These are phyloP conservation scores for Aspergillus haitiensis DNA, from an alignment of 495 filamentous ascomycete genomes.

Conservation along the genomic window DNA sequence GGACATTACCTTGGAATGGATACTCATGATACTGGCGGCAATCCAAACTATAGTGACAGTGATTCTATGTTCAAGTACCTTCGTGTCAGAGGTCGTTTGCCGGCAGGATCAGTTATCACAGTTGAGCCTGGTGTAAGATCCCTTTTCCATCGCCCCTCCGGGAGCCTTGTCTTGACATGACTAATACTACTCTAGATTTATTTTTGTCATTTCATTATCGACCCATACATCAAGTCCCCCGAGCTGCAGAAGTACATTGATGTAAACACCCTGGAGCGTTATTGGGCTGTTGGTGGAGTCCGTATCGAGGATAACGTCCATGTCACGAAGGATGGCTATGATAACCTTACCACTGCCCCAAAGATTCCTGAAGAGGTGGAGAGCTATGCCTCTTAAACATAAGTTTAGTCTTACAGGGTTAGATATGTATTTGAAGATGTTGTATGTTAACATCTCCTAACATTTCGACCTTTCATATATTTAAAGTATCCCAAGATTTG, in stretches of 20 bases:
- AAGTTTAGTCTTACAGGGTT: constrained; percentile 1
- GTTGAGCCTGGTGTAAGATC: constrained; percentile 82
- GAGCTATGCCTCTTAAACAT: constrained; percentile 32
- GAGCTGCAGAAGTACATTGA: constrained; percentile 74
- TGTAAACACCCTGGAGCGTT: constrained; percentile 67
- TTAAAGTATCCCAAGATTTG: too few relatives aligned
- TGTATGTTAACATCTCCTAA: too few relatives aligned
- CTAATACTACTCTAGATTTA: constrained; percentile 61
- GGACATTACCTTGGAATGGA: constrained; percentile 95
- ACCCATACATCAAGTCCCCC: constrained; percentile 70
- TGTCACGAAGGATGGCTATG: constrained; percentile 71
- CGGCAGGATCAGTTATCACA: constrained; percentile 77
- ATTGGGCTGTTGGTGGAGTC: constrained; percentile 90
- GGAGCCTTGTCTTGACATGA: neutral
- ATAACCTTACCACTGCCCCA: constrained; percentile 76
- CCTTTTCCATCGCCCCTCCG: neutral
- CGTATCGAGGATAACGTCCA: constrained; percentile 75
- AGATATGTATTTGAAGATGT: too few relatives aligned
- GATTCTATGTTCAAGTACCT: constrained; percentile 86
- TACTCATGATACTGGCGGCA: constrained; percentile 87
- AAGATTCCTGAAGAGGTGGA: constrained; percentile 76
- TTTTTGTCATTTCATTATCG: constrained; percentile 91
- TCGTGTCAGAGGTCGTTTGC: constrained; percentile 73
- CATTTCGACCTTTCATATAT: too few relatives aligned
- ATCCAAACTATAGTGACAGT: constrained; percentile 78